phyloP scores from a whole-genome alignment of 2,329 filamentous ascomycete genomes.

The Apiospora arundinis region DNA sequence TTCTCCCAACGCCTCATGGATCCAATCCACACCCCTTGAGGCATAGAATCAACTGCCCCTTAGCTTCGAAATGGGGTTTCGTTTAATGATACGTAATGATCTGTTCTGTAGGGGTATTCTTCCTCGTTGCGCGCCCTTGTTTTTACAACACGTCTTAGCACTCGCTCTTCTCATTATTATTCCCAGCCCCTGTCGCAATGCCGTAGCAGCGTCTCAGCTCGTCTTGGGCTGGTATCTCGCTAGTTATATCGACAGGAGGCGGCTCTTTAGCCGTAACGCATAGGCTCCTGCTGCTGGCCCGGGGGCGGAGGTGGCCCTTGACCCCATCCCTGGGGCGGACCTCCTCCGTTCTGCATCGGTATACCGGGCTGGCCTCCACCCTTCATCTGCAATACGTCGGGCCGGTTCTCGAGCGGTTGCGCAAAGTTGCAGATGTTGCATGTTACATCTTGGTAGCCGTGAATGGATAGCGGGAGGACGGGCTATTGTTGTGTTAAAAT shows the following conservation, averaged over 20 bases:
- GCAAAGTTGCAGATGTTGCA: conserved; percentile 81
- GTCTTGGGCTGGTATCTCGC: neutral
- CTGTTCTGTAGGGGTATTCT: neutral
- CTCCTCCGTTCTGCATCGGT: conserved; percentile 41
- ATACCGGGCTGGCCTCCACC: conserved; percentile 40
- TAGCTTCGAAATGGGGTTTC: neutral
- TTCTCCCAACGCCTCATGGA: conserved; percentile 12
- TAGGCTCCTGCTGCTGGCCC: conserved; percentile 26
- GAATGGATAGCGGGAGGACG: conserved; percentile 72
- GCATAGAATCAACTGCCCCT: neutral
- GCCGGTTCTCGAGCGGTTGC: conserved; percentile 67
- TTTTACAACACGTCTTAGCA: neutral
- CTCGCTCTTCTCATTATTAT: neutral
- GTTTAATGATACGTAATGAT: neutral
- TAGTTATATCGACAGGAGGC: neutral
- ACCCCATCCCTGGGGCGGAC: conserved; percentile 44
- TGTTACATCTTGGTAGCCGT: conserved; percentile 71
- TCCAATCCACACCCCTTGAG: neutral
- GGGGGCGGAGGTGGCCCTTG: conserved; percentile 27
- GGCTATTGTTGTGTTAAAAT: conserved; percentile 51
- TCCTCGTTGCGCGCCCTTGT: neutral
- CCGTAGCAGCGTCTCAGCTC: neutral
- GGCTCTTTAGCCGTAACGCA: conserved; percentile 22
- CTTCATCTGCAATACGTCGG: conserved; percentile 61
- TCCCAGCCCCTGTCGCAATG: neutral